A percentile compares a stretch with the other conserved stretches of the same genome.
Conservation (phyloP, 148 eudicot genomes). For the Drosera capensis region DNA sequence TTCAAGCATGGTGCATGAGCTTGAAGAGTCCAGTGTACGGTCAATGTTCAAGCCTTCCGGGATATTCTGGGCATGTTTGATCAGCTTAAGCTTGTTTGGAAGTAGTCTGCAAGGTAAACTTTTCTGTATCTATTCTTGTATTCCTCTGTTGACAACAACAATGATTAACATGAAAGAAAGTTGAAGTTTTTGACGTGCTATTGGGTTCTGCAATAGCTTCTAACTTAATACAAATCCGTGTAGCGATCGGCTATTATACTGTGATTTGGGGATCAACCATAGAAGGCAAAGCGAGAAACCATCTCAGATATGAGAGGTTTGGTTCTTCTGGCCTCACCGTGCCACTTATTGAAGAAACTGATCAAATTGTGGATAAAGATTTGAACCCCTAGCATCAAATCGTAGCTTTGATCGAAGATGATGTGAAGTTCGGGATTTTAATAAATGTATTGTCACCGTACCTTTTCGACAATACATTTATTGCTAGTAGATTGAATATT, state of each 20-base stretch:
- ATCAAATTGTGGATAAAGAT: too few relatives aligned
- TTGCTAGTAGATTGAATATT: too few relatives aligned
- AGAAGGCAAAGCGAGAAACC: conserved; percentile 13
- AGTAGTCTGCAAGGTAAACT: not conserved
- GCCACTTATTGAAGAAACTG: not conserved
- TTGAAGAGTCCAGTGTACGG: not conserved
- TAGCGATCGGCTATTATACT: conserved; percentile 29
- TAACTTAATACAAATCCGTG: conserved; percentile 1
- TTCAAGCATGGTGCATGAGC: not conserved
- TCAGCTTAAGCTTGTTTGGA: not conserved
- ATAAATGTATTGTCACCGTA: too few relatives aligned
- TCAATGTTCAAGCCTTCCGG: not conserved
- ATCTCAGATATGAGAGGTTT: not conserved
- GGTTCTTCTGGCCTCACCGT: not conserved
- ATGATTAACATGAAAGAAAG: too few relatives aligned
- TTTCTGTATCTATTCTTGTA: too few relatives aligned
- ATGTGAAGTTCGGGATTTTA: too few relatives aligned
- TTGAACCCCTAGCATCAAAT: too few relatives aligned
- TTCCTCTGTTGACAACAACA: too few relatives aligned
- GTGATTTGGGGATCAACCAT: conserved; percentile 27
- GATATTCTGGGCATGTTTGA: not conserved
- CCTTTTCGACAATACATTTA: too few relatives aligned
- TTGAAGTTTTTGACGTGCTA: too few relatives aligned
- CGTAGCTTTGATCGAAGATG: too few relatives aligned
- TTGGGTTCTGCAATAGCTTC: too few relatives aligned